Evolutionary conservation across 208 protist species (phyloP), one percentile per base, ranked within the genome.

Genomic region (Blastocrithidia nonstop): DNA sequence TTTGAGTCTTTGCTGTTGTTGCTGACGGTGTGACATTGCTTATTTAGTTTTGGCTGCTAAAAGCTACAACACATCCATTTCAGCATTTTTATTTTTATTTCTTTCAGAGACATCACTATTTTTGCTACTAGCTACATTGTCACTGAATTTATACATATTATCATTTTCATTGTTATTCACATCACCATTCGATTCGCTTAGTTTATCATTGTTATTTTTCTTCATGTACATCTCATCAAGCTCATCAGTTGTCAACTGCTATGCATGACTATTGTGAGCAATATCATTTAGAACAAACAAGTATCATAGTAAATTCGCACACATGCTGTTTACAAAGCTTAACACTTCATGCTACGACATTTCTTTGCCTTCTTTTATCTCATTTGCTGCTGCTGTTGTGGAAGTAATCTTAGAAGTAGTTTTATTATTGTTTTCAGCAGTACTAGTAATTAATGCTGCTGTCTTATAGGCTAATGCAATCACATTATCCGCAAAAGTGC

Each of bases 401-500:
- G 38, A 3, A 26, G 56, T 6, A 16, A 7, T 28, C n/a, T n/a
- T n/a, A n/a, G n/a, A n/a, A n/a, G n/a, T n/a, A n/a, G n/a, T 32
- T 23, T 1, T 0, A n/a, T 4, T 22, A 29, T 20, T 8, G 15
- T 11, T 38, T 25, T 26, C 22, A 24, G 16, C 16, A 25, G 39
- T 22, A 37, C 46, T 26, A 37, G 42, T 11, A 32, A 48, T 7
- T 23, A 47, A 13, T 16, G 39, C 38, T 3, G 56, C 65, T 5
- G 57, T 48, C 25, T 66, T 62, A 49, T 70, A 71, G 16, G 79
- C 79, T 7, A 78, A 24, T 23, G 20, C 45, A 23, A 87, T 44
- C 27, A 85, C 29, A 21, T 62, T 60, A 45, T 91, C 81, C n/a
- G 87, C 61, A 9, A 83, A 42, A n/a, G 87, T 23, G 37, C 71